Conservation (phyloP, 1,284 basidiomycete genomes). For the Puccinia horiana region DNA sequence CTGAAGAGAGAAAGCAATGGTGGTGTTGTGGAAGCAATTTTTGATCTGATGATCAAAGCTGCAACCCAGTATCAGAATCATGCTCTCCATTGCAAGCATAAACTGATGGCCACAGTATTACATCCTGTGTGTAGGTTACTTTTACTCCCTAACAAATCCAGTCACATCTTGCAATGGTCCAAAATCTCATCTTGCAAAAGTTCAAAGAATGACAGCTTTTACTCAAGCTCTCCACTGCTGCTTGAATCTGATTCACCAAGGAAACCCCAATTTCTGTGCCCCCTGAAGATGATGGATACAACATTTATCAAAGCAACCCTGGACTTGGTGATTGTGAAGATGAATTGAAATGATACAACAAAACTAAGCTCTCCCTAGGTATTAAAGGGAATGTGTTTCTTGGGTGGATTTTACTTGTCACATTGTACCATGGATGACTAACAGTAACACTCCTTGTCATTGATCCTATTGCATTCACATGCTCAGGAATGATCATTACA, state of each 20-base stretch:
- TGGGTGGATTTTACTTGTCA: background rate
- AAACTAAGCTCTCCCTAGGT: background rate
- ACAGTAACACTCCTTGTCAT: background rate
- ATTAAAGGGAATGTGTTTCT: conserved; percentile 5
- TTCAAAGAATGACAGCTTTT: background rate
- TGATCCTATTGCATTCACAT: background rate
- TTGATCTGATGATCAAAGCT: too few relatives aligned
- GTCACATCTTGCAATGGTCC: background rate
- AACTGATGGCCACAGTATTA: background rate
- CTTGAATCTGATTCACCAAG: background rate
- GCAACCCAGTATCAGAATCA: background rate
- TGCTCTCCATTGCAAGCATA: background rate
- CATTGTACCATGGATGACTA: background rate
- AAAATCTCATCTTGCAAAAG: background rate
- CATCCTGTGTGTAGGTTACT: background rate
- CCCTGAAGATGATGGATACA: background rate
- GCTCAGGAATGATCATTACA: background rate
- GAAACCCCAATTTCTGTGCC: background rate
- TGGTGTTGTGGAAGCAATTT: background rate
- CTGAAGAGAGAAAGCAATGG: background rate
- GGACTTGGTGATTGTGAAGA: background rate
- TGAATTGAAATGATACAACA: background rate
- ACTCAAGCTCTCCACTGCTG: background rate
- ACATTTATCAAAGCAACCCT: background rate
- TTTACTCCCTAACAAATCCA: background rate